A percentile compares a stretch with the other conserved stretches of the same genome.
Evolutionary conservation across 2,329 filamentous ascomycete genomes (phyloP).

Genomic region (Dothistroma septosporum): DNA sequence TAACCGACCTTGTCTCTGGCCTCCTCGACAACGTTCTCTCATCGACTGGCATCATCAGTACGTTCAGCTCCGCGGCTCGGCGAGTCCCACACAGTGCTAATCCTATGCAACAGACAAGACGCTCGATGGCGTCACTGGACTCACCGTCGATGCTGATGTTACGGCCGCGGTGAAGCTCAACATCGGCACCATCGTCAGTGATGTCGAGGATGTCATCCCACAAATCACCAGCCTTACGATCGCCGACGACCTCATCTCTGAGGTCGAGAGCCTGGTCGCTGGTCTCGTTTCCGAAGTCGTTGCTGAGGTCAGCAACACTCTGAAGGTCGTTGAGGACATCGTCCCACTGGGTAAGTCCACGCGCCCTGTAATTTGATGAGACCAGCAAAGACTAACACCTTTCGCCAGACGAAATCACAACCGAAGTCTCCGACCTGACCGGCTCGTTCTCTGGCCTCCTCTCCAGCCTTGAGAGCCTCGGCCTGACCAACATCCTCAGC

Average conservation of each 20-base stretch:
- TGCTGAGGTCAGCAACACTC: conserved; percentile 13
- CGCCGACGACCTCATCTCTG: not conserved
- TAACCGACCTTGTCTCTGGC: conserved; percentile 12
- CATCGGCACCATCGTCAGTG: conserved; percentile 1
- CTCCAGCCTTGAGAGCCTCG: conserved; percentile 11
- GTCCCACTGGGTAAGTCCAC: conserved; percentile 14
- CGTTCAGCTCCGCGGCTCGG: not conserved
- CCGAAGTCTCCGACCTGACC: conserved; percentile 7
- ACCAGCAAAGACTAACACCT: not conserved
- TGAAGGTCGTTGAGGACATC: conserved; percentile 10
- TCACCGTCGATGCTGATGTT: conserved; percentile 5
- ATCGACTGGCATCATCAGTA: conserved; percentile 9
- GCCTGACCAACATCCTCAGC: conserved; percentile 14
- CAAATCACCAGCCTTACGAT: not conserved
- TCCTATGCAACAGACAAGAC: not conserved
- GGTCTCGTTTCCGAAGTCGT: conserved; percentile 11
- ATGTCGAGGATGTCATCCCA: not conserved
- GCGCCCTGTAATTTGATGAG: not conserved
- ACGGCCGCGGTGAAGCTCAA: not conserved
- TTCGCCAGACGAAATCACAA: conserved; percentile 10
- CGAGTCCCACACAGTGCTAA: not conserved
- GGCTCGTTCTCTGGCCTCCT: conserved; percentile 12
- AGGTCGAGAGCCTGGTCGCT: conserved; percentile 2
- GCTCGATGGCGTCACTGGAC: not conserved
- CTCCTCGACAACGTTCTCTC: conserved; percentile 10